These are phyloP conservation scores for Pseudohyphozyma bogoriensis DNA, from an alignment of 768 basidiomycete genomes.

Conservation along the genomic window DNA sequence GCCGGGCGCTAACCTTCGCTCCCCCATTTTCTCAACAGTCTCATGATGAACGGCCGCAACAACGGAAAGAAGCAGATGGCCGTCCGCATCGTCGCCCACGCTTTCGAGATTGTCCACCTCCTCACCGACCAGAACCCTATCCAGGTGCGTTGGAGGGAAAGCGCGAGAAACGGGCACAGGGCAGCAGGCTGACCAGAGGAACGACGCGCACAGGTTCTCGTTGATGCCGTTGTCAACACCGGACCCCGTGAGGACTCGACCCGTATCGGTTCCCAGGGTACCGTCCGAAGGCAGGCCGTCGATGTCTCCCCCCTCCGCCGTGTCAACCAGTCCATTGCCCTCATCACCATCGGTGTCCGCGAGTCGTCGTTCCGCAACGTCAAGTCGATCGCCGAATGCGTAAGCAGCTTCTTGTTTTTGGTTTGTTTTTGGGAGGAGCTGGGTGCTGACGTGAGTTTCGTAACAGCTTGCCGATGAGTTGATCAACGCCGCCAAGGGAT, in stretches of 20 bases:
- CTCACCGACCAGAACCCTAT: constrained; percentile 99
- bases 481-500: constrained; percentile 90
- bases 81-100: constrained; percentile 97
- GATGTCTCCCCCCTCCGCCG: constrained; percentile 97
- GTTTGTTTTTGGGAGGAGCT: too few species aligned
- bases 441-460: constrained; percentile 20
- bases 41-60: constrained; percentile 99
- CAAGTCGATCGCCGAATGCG: constrained; percentile 95
- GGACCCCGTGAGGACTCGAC: constrained; percentile 99
- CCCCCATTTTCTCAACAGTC: constrained; percentile 43
- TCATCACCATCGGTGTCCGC: constrained; percentile 93
- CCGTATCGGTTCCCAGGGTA: constrained; percentile 98
- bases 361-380: constrained; percentile 99
- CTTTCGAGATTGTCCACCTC: constrained; percentile 99
- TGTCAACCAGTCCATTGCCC: constrained; percentile 93
- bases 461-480: not conserved
- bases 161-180: too few species aligned
- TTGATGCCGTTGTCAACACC: constrained; percentile 98
- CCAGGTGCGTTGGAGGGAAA: constrained; percentile 51
- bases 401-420: too few species aligned
- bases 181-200: too few species aligned
- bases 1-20: too few species aligned
- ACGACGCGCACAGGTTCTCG: too few species aligned
- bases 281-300: constrained; percentile 98
- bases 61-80: constrained; percentile 93